Base-by-base conservation (phyloP, 2,329 filamentous ascomycete genomes). In the Hymenoscyphus repandus region DNA sequence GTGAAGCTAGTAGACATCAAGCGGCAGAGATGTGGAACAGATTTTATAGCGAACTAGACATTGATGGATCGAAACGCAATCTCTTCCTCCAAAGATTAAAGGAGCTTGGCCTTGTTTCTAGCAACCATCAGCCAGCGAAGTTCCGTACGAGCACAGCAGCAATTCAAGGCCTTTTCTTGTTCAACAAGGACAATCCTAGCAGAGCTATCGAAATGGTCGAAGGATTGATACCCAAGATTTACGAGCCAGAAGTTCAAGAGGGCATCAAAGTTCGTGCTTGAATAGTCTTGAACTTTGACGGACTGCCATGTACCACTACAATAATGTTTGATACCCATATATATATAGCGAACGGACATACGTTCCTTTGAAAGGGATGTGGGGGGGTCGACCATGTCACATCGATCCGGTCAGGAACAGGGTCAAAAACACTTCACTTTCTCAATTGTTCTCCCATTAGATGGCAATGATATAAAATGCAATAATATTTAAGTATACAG, bases 151-250 rank as follows among this genome's bases (percentile, higher is more conserved):
- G 91, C 66, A 91, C 92, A 4, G 93, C 93, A 27, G 90, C 90
- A 18, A 82, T 99, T 30, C 93, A 99, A 69, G 93, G 93, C 0
- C 70, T 99, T 40, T 99, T 99, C 69, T 69, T 97, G 67, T 95
- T 95, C 68, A 95, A 97, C 71, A 99, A 99, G 72, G 87, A 85
- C 57, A 80, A 95, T 61, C 87, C 91, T 75, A 78, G 90, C 58
- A 90, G 92, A 1, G 92, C 92, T 12, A 91, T 97, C 58, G 72
- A 74, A 13, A 90, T 88, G 85, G 86, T 85, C 1, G 83, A 88
- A 55, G 80, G 78, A 1, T 70, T 89, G 51, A 77, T 84, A 31
- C 79, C 80, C 12, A 69, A 72, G 52, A 77, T 74, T 47, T 76
- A 80, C 57, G 78, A 81, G 64, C 69, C 76, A 0, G 61, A 63